These are phyloP conservation scores for Malus fusca DNA, from an alignment of 306 rosid genomes.

Conservation along the genomic window DNA sequence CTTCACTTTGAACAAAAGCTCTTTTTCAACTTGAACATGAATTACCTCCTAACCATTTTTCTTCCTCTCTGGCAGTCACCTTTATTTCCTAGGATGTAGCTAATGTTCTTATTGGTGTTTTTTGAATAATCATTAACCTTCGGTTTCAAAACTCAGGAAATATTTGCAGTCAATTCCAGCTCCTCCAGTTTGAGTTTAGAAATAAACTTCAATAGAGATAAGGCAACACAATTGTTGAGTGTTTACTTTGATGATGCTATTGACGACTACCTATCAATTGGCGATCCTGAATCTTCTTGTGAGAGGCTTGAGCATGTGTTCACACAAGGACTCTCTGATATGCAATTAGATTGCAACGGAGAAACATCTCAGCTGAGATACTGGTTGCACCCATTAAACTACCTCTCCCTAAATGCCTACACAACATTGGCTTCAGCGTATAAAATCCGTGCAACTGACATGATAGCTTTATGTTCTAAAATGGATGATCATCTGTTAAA, in stretches of 20 bases:
- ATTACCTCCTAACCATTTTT: background rate
- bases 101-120: background rate
- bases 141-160: conserved; percentile 36
- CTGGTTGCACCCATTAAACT: conserved; percentile 54
- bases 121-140: conserved; percentile 2
- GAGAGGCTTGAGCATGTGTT: conserved; percentile 52
- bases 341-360: conserved; percentile 23
- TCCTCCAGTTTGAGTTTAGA: conserved; percentile 23
- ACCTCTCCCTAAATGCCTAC: conserved; percentile 55
- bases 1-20: background rate
- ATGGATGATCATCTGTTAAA: conserved; percentile 9
- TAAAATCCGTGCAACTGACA: conserved; percentile 41
- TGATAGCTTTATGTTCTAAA: conserved; percentile 22
- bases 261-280: conserved; percentile 43
- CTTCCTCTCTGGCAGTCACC: background rate
- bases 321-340: conserved; percentile 31
- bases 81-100: background rate
- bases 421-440: conserved; percentile 70
- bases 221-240: conserved; percentile 29
- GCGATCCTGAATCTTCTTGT: conserved; percentile 49
- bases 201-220: conserved; percentile 19
- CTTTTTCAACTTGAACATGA: background rate
- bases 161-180: conserved; percentile 23
- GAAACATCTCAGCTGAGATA: conserved; percentile 25
- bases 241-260: conserved; percentile 43